Base-by-base conservation (phyloP, 148 eudicot genomes). In the Fagopyrum homotropicum region DNA sequence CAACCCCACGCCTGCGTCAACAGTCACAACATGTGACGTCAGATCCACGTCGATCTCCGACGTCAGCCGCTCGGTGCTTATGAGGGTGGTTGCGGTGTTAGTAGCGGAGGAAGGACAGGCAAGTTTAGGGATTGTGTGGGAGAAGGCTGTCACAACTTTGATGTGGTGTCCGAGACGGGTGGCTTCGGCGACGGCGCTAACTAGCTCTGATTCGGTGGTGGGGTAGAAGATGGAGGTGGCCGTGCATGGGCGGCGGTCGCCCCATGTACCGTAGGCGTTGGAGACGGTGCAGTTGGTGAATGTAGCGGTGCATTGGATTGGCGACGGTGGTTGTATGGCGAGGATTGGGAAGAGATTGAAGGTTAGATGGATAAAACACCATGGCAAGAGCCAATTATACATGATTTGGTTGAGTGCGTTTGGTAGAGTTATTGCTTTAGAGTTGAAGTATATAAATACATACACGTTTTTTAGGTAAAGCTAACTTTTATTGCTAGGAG, bases 261-360 rank as follows among this genome's bases (percentile, higher is more conserved):
- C 84, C 98, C 96, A 93, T 4, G 78, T 74, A 72, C 98, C 98
- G 80, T 93, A 90, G 7, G 86, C 84, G 76, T 93, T 90, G 76
- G 60, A 63, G 5, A 93, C 82, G 50, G 78, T 82, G 86, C 96
- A 93, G 46, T 74, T 81, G 47, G 80, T 83, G 40, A 35, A 35
- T 2, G 40, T 35, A 68, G 60, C 43, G 78, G 71, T 74, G 83
- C 96, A 90, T 5, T 73, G 79, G 72, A 87, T 70, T 0, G 98
- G 86, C 26, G 85, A 70, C 40, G 85, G 89, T 6, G 98, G 98
- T 4, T 89, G 89, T 74, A 86, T 82, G 66, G 90, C 83, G 10
- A 55, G 54, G 72, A 14, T 59, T 74, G 77, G 52, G 45, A 5
- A 50, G 79, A 35, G 51, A 35, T 35, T 35, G 77, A 70, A 7